Evolutionary conservation across 176 grass and related monocot genomes (phyloP), one percentile per base, ranked within the genome.

Genomic region (Melocanna baccifera): DNA sequence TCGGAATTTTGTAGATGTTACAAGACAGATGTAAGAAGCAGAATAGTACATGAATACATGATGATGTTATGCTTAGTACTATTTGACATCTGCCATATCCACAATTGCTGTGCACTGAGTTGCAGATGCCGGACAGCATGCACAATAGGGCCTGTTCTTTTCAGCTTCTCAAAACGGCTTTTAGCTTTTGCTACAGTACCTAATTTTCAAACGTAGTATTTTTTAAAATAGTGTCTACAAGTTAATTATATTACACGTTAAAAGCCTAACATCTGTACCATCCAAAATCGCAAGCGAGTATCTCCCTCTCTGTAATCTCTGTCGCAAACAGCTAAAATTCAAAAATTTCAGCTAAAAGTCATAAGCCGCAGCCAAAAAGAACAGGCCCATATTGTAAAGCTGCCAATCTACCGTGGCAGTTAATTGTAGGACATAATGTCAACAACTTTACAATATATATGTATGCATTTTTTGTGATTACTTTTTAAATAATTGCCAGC

Each of bases 381-480:
- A n/a, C n/a, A n/a, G n/a, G n/a, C n/a, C n/a, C n/a, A n/a, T n/a
- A n/a, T n/a, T n/a, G n/a, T 47, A 61, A 69, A 59, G 50, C 25
- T 69, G 52, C 36, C 45, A 80, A 47, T 75, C 36, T 77, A 52
- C 6, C 11, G 64, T 43, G 32, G 30, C 9, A 58, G 73, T 41
- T 76, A 56, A 59, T 58, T 59, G 40, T 42, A 71, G 34, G 61
- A 80, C 51, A 15, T 32, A 55, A 22, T 71, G 25, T 20, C 14
- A 42, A 40, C 36, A 43, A 43, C 6, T 18, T 14, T 26, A n/a
- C 66, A 69, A 8, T 11, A 58, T 29, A 84, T 66, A 23, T 67
- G 12, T 16, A 34, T 67, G 16, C 58, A 9, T 77, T 61, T 75
- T 77, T 30, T 51, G 16, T 63, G n/a, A 71, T 61, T 80, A 50